These are phyloP conservation scores for Cokeromyces recurvatus DNA, from an alignment of 371 early-diverging fungal species.

Conservation along the genomic window DNA sequence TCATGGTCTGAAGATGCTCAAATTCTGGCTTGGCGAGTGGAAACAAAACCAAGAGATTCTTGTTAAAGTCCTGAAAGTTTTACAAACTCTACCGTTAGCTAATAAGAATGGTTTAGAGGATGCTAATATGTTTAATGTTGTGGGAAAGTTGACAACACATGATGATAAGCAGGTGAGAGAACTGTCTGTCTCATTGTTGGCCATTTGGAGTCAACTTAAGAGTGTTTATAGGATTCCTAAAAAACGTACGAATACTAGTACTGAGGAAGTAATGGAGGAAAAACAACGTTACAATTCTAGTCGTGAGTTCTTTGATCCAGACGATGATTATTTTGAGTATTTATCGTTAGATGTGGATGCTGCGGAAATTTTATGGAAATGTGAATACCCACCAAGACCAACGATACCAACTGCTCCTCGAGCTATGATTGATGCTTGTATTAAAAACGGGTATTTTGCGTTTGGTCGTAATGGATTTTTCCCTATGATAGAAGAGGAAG, in stretches of 20 bases:
- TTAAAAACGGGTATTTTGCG: slow-evolving; percentile 18
- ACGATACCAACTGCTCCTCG: slow-evolving; percentile 30
- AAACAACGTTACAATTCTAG: slow-evolving; percentile 10
- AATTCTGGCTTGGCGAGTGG: slow-evolving; percentile 43
- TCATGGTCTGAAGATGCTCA: slow-evolving; percentile 35
- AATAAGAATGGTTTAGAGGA: slow-evolving; percentile 73
- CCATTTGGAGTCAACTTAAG: slow-evolving; percentile 50
- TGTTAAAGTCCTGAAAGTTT: slow-evolving; percentile 19
- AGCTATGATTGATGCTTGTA: slow-evolving; percentile 29
- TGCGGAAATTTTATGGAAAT: slow-evolving; percentile 21
- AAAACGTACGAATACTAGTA: neutral
- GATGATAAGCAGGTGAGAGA: slow-evolving; percentile 34
- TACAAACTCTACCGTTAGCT: slow-evolving; percentile 43
- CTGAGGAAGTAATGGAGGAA: neutral
- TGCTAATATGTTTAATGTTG: slow-evolving; percentile 48
- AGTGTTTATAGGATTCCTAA: slow-evolving; percentile 62
- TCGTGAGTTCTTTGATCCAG: slow-evolving; percentile 32
- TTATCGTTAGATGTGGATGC: slow-evolving; percentile 15
- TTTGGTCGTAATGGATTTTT: slow-evolving; percentile 4
- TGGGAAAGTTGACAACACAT: slow-evolving; percentile 36
- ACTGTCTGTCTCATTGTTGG: slow-evolving; percentile 32
- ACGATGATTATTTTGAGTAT: slow-evolving; percentile 31
- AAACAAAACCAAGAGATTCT: slow-evolving; percentile 25
- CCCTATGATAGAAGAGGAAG: too few species aligned
- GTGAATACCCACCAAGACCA: slow-evolving; percentile 21